Base-by-base conservation (phyloP, 495 filamentous ascomycete genomes). In the Neurospora sp. region DNA sequence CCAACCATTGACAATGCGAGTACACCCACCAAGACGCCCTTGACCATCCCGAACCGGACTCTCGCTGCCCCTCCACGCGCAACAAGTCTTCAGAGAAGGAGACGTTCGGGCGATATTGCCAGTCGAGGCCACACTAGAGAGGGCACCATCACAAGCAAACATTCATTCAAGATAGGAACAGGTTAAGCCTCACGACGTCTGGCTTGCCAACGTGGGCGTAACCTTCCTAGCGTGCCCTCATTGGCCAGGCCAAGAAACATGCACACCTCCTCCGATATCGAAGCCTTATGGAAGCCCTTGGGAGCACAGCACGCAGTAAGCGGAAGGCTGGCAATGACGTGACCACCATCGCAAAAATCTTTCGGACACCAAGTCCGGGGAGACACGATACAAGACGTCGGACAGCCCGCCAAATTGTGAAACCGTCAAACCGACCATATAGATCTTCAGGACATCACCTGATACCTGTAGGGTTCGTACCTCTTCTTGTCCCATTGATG, bases 51-150 rank as follows among this genome's bases (percentile, higher is more conserved):
- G 12, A 62, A 62, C 54, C 27, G 27, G 54, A 35, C 54, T 62
- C 78, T 79, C 75, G 70, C 71, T 76, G 70, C 74, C 74, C 78
- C 78, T 78, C 78, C 62, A 72, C 70, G 74, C 73, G 75, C 41
- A 60, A 60, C 2, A 60, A 16, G 3, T 60, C n/a, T 14, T 16
- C 20, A 31, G 49, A 16, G 23, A 60, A 60, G 14, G 12, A 31
- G 41, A 60, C 39, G 73, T 69, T 79, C 71, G 74, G 74, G 72
- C 73, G 76, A 66, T 76, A 74, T 73, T 76, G 70, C 74, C 74
- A 77, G 66, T 74, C 75, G 77, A 78, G 75, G 35, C 41, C 20
- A 73, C 69, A 60, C 12, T 16, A 60, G 49, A 60, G 49, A 60
- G 49, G 5, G 69, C 18, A 39, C 73, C 70, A 71, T 60, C 62